phyloP scores from a whole-genome alignment of 192 early-diverging fungal genomes.

The Cladochytrium replicatum region DNA sequence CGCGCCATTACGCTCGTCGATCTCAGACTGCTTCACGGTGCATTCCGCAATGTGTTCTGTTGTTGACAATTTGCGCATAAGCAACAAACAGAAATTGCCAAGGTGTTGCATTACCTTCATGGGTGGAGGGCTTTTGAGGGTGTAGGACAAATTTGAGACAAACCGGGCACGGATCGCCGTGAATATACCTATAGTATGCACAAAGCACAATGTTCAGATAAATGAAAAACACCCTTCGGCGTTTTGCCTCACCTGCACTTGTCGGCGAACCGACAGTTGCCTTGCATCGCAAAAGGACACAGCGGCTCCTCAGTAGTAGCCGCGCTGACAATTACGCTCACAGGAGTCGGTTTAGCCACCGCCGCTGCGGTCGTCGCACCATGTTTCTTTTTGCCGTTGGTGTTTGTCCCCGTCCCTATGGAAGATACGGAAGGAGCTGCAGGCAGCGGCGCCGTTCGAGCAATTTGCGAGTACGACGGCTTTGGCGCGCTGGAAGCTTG shows the following conservation, averaged over 20 bases:
- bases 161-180: slow-evolving; percentile 32
- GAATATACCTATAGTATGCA: slow-evolving; percentile 21
- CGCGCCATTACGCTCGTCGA: background rate
- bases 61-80: slow-evolving; percentile 5
- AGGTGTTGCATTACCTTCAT: slow-evolving; percentile 6
- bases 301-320: slow-evolving; percentile 8
- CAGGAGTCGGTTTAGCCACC: background rate
- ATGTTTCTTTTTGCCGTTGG: slow-evolving; percentile 10
- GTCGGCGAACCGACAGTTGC: slow-evolving; percentile 27
- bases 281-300: slow-evolving; percentile 36
- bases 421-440: background rate
- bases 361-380: background rate
- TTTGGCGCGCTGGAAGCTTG: no score
- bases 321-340: background rate
- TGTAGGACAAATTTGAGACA: slow-evolving; percentile 30
- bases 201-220: no score
- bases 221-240: background rate
- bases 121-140: slow-evolving; percentile 12
- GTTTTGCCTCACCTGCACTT: slow-evolving; percentile 10
- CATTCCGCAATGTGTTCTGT: slow-evolving; percentile 15
- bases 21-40: background rate
- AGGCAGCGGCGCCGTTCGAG: slow-evolving; percentile 2
- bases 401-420: slow-evolving; percentile 2
- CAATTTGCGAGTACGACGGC: slow-evolving; percentile 8
- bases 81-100: background rate